These are phyloP conservation scores for Psilocybe sp. DNA, from an alignment of 768 basidiomycete species.

Conservation along the genomic window DNA sequence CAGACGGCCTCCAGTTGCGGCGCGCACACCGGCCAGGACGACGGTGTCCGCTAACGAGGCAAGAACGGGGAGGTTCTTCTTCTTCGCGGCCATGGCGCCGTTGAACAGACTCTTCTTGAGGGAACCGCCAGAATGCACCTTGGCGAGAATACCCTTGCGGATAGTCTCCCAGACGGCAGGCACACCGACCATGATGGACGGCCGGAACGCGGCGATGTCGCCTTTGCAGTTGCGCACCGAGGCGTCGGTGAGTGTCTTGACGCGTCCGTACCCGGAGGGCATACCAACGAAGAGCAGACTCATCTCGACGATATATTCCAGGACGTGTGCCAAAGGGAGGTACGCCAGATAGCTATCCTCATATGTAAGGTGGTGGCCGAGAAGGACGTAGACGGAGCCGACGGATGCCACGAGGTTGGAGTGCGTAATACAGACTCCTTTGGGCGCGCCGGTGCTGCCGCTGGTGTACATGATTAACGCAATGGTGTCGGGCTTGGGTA, in stretches of 20 bases:
- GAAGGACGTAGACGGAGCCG: constrained; percentile 72
- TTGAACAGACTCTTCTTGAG: constrained; percentile 79
- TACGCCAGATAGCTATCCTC: constrained; percentile 83
- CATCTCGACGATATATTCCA: constrained; percentile 93
- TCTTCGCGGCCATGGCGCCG: constrained; percentile 75
- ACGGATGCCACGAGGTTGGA: constrained; percentile 82
- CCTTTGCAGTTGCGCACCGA: constrained; percentile 87
- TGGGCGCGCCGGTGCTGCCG: constrained; percentile 90
- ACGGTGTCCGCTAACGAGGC: constrained; percentile 67
- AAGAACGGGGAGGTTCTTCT: constrained; percentile 62
- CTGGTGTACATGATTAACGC: constrained; percentile 73
- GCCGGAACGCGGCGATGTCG: constrained; percentile 79
- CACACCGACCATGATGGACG: constrained; percentile 91
- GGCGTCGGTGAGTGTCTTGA: constrained; percentile 94
- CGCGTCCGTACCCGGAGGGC: constrained; percentile 83
- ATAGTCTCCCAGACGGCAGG: constrained; percentile 98
- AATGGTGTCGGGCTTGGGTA: constrained; percentile 39
- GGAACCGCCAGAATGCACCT: constrained; percentile 66
- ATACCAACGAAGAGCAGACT: constrained; percentile 72
- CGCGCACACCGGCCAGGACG: constrained; percentile 73
- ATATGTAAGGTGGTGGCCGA: constrained; percentile 60
- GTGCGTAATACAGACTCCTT: constrained; percentile 90
- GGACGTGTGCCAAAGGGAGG: constrained; percentile 90
- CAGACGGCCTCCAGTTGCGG: constrained; percentile 86
- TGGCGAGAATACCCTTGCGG: constrained; percentile 87